Evolutionary conservation across 257 asterid species (phyloP).

Genomic region (Fraxinus anomala): DNA sequence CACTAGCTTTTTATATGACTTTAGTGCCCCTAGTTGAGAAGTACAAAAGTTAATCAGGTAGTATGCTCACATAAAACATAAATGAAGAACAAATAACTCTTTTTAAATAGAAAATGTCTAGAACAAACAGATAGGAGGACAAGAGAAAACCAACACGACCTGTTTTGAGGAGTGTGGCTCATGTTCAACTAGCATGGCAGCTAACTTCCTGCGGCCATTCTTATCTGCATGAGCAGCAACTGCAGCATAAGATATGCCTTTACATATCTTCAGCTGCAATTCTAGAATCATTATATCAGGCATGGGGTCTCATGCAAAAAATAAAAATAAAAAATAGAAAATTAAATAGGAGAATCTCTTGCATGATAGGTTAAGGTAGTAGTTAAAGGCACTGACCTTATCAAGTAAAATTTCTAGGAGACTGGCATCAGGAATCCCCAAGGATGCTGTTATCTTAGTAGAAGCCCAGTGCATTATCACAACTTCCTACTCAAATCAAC

Average conservation of each 20-base stretch:
- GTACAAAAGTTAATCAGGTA: conserved; percentile 13
- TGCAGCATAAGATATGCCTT: conserved; percentile 98
- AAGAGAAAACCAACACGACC: conserved; percentile 52
- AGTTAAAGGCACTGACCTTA: conserved; percentile 55
- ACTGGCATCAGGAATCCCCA: conserved; percentile 70
- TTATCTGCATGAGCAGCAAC: conserved; percentile 97
- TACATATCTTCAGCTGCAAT: conserved; percentile 88
- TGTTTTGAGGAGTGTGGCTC: conserved; percentile 92
- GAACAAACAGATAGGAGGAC: conserved; percentile 16
- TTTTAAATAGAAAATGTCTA: neutral
- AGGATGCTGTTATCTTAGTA: conserved; percentile 73
- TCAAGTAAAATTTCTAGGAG: conserved; percentile 79
- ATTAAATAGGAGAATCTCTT: conserved; percentile 10
- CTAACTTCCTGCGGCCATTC: conserved; percentile 89
- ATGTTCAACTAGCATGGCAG: conserved; percentile 95
- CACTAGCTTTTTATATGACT: conserved; percentile 2
- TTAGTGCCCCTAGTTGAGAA: conserved; percentile 17
- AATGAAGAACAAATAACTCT: conserved; percentile 18
- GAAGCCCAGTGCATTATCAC: conserved; percentile 97
- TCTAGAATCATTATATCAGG: conserved; percentile 35
- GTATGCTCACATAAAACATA: conserved; percentile 7
- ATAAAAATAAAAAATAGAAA: neutral
- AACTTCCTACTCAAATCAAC: conserved; percentile 61
- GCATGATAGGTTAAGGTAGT: neutral
- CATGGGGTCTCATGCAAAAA: conserved; percentile 13